These are phyloP conservation scores for Penicillium nordicum DNA, from an alignment of 2,329 filamentous ascomycete species.

Conservation along the genomic window DNA sequence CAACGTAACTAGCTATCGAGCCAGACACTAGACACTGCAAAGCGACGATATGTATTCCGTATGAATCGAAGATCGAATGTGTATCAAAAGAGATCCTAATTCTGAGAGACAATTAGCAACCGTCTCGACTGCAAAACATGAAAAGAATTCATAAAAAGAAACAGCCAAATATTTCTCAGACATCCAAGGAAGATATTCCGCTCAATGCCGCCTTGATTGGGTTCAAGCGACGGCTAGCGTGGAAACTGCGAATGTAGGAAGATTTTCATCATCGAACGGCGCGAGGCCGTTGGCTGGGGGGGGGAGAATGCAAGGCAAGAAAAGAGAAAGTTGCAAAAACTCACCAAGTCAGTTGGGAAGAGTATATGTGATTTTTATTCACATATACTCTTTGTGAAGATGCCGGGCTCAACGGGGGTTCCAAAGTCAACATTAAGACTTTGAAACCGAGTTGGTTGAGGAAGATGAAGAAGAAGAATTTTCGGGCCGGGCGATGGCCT, in stretches of 20 bases:
- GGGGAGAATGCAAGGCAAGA: slow-evolving; percentile 5
- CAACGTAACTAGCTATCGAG: neutral
- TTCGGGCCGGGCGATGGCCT: slow-evolving; percentile 21
- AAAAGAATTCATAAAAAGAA: slow-evolving; percentile 14
- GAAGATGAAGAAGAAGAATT: slow-evolving; percentile 24
- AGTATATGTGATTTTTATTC: neutral
- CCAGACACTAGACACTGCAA: too few relatives aligned
- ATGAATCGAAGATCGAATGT: neutral
- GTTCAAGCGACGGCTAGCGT: slow-evolving; percentile 40
- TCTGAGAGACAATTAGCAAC: slow-evolving; percentile 22
- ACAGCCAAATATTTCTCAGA: slow-evolving; percentile 31
- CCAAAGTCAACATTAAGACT: slow-evolving; percentile 11
- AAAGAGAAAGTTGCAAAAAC: slow-evolving; percentile 15
- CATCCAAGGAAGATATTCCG: slow-evolving; percentile 41
- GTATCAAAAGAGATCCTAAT: slow-evolving; percentile 2
- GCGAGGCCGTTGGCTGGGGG: slow-evolving; percentile 20
- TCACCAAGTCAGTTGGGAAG: slow-evolving; percentile 22
- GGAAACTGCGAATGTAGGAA: slow-evolving; percentile 45
- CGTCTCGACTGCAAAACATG: slow-evolving; percentile 10
- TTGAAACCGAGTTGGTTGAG: slow-evolving; percentile 6
- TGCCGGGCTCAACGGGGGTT: neutral
- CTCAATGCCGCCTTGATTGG: slow-evolving; percentile 35
- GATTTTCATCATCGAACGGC: slow-evolving; percentile 41
- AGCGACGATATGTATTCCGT: neutral
- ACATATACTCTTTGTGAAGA: neutral